Evolutionary conservation across 805 yeast species (phyloP).

Genomic region (Candida broadrunensis): DNA sequence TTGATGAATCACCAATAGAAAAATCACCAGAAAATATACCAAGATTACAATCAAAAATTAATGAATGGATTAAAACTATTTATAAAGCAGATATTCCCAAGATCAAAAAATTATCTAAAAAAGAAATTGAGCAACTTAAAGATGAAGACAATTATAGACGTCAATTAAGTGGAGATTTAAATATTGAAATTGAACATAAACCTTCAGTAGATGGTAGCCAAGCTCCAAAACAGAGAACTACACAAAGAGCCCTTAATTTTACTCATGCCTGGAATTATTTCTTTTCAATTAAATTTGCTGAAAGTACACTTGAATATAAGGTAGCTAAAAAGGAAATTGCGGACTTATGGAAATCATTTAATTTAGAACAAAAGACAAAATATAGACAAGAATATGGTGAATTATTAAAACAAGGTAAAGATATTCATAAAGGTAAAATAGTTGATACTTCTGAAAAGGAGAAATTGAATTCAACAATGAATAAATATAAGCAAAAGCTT

Average conservation of each 20-base stretch:
- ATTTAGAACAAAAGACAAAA: constrained; percentile 22
- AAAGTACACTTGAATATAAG: constrained; percentile 6
- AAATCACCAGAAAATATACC: constrained; percentile 2
- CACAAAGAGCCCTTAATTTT: constrained; percentile 12
- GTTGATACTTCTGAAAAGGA: constrained; percentile 23
- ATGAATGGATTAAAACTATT: constrained; percentile 11
- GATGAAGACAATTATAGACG: not conserved
- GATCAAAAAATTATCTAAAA: not conserved
- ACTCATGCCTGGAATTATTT: constrained; percentile 38
- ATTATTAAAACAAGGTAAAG: constrained; percentile 25
- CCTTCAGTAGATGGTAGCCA: not conserved
- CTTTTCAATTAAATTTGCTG: constrained; percentile 14
- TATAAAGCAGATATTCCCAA: not conserved
- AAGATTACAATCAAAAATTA: constrained; percentile 11
- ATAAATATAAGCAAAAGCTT: not conserved
- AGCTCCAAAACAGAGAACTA: not conserved
- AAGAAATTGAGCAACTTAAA: not conserved
- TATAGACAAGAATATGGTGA: constrained; percentile 25
- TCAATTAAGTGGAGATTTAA: not conserved
- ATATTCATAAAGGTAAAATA: constrained; percentile 24
- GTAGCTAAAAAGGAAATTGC: constrained; percentile 12
- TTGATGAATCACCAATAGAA: constrained; percentile 12
- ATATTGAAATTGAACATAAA: not conserved
- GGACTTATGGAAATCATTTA: constrained; percentile 22
- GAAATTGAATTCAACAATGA: not conserved